Conservation (phyloP, 768 basidiomycete genomes). For the Hypsizygus marmoreus region DNA sequence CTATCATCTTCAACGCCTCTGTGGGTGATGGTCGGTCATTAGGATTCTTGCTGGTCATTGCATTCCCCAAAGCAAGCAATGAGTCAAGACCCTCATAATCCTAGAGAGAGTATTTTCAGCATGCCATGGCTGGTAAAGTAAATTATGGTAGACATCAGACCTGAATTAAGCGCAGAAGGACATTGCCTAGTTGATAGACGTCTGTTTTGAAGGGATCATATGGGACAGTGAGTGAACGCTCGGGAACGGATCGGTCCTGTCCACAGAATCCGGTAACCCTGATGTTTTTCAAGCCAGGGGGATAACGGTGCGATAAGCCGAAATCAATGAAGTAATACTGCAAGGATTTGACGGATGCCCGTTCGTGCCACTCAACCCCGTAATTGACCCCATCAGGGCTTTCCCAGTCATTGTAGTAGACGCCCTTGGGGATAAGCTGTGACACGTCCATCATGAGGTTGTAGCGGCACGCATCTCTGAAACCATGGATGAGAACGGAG, state of each 20-base stretch:
- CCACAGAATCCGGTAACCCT: not conserved
- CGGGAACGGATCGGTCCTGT: constrained; percentile 3
- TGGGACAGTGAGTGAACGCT: not conserved
- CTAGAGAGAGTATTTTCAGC: not conserved
- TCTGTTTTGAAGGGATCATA: constrained; percentile 9
- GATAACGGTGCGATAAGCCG: constrained; percentile 2
- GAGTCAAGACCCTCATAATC: constrained; percentile 5
- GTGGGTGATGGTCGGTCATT: constrained; percentile 3
- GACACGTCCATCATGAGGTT: constrained; percentile 1
- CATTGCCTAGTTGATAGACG: constrained; percentile 3
- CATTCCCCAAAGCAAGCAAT: not conserved
- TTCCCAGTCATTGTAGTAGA: not conserved
- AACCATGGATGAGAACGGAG: too few relatives aligned
- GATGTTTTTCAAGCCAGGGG: not conserved
- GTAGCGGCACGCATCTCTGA: constrained; percentile 1
- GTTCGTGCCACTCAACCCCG: not conserved
- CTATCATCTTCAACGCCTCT: not conserved
- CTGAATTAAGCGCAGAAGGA: not conserved
- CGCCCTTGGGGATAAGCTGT: not conserved
- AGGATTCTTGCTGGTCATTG: constrained; percentile 5
- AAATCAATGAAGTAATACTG: constrained; percentile 4
- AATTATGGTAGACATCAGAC: too few relatives aligned
- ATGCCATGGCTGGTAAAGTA: not conserved
- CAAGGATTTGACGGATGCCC: not conserved
- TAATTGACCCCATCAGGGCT: not conserved